phyloP scores from a whole-genome alignment of 2,329 filamentous ascomycete genomes.

The Ophiocordyceps sinensis region DNA sequence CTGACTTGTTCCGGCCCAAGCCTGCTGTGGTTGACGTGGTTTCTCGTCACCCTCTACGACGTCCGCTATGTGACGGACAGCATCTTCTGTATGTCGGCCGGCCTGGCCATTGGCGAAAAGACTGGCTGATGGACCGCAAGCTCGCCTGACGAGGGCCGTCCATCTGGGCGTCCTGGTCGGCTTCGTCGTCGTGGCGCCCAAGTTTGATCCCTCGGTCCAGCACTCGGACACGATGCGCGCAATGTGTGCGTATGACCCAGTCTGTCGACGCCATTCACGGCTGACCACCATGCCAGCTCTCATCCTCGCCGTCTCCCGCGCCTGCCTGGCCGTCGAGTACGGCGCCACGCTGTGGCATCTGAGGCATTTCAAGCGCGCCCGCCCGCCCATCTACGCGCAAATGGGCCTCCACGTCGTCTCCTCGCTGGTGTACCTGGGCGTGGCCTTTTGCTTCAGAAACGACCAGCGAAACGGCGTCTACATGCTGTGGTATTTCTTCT shows the following conservation, averaged over 20 bases:
- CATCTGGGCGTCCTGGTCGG: constrained; percentile 52
- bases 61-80: constrained; percentile 51
- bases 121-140: constrained; percentile 6
- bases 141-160: constrained; percentile 40
- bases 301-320: constrained; percentile 35
- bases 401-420: constrained; percentile 19
- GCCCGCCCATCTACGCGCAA: constrained; percentile 19
- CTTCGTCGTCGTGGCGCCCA: constrained; percentile 44
- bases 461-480: constrained; percentile 19
- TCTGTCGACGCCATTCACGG: background rate
- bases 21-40: constrained; percentile 56
- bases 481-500: constrained; percentile 37
- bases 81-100: constrained; percentile 30
- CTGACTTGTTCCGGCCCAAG: constrained; percentile 9
- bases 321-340: constrained; percentile 41
- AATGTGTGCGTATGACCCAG: constrained; percentile 18
- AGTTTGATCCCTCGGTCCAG: constrained; percentile 25
- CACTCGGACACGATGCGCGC: constrained; percentile 21
- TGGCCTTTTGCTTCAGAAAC: constrained; percentile 22
- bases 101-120: background rate
- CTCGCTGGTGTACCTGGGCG: constrained; percentile 24
- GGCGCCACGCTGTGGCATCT: constrained; percentile 28
- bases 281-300: constrained; percentile 13
- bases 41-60: constrained; percentile 48
- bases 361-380: constrained; percentile 22